Percentiles rank a stretch among this genome's conserved stretches.
These are phyloP conservation scores for Picea glauca DNA, from an alignment of 75 land plant species.

Conservation along the genomic window DNA sequence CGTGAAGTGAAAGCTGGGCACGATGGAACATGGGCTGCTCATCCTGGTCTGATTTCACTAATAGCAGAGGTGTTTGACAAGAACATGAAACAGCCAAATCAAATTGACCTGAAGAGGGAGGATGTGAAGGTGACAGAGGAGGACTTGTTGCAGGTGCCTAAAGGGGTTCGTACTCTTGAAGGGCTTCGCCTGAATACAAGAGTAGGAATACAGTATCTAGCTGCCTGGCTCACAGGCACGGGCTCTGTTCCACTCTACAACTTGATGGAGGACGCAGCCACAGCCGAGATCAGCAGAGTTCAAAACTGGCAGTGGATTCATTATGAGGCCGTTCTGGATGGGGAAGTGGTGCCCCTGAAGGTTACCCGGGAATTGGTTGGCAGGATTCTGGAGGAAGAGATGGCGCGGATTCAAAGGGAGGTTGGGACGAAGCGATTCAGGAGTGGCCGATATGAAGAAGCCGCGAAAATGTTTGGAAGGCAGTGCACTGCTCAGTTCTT, in stretches of 20 bases:
- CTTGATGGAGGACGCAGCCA: slow-evolving; percentile 93
- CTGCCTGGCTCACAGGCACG: slow-evolving; percentile 84
- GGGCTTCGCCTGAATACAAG: slow-evolving; percentile 80
- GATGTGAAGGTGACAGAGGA: slow-evolving; percentile 44
- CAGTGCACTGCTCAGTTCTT: slow-evolving; percentile 50
- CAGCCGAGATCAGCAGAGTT: slow-evolving; percentile 78
- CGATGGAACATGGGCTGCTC: slow-evolving; percentile 98
- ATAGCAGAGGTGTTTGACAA: slow-evolving; percentile 58
- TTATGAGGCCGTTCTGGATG: slow-evolving; percentile 44
- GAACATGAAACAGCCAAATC: slow-evolving; percentile 63
- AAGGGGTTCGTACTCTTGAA: slow-evolving; percentile 59
- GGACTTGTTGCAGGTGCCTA: slow-evolving; percentile 68
- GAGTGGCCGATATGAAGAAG: slow-evolving; percentile 62
- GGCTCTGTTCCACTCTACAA: slow-evolving; percentile 93
- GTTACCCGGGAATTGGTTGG: slow-evolving; percentile 39
- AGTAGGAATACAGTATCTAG: slow-evolving; percentile 83
- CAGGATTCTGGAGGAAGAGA: slow-evolving; percentile 79
- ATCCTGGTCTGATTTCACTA: slow-evolving; percentile 71
- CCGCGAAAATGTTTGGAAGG: slow-evolving; percentile 65
- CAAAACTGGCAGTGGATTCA: slow-evolving; percentile 90
- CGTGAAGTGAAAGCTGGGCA: slow-evolving; percentile 81
- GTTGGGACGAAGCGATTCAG: slow-evolving; percentile 65
- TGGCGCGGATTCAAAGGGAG: slow-evolving; percentile 72
- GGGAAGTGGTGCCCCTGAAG: slow-evolving; percentile 36
- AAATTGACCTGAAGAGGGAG: slow-evolving; percentile 47